These are phyloP conservation scores for Candida manassasensis DNA, from an alignment of 805 yeast species.

Conservation along the genomic window DNA sequence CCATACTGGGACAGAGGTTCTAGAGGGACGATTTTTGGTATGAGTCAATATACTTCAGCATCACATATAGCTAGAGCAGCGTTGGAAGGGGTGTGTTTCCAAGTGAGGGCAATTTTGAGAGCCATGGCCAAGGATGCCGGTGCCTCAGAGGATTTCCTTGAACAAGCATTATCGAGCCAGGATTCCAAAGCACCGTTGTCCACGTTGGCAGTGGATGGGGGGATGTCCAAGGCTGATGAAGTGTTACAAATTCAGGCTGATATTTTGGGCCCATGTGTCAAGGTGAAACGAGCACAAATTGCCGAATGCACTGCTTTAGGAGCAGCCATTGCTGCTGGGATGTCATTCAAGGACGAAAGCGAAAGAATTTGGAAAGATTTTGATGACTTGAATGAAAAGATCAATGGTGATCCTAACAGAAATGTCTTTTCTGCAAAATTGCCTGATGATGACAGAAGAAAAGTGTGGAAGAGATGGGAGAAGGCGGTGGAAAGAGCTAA, in stretches of 20 bases:
- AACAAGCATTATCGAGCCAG: slow-evolving; percentile 44
- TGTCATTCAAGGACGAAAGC: slow-evolving; percentile 43
- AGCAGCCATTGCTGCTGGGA: slow-evolving; percentile 93
- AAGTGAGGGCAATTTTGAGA: slow-evolving; percentile 82
- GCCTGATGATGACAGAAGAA: slow-evolving; percentile 54
- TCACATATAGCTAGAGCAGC: slow-evolving; percentile 93
- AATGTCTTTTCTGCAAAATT: slow-evolving; percentile 39
- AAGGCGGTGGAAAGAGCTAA: slow-evolving; percentile 74
- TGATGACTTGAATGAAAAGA: slow-evolving; percentile 53
- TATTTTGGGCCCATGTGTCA: slow-evolving; percentile 80
- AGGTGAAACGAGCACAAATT: slow-evolving; percentile 74
- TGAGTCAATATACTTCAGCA: slow-evolving; percentile 88
- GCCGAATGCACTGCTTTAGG: slow-evolving; percentile 94
- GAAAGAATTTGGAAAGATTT: slow-evolving; percentile 72
- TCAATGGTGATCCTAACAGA: slow-evolving; percentile 28
- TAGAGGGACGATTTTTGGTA: slow-evolving; percentile 87
- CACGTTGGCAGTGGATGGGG: slow-evolving; percentile 82
- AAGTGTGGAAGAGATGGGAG: slow-evolving; percentile 75
- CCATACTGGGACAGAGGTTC: slow-evolving; percentile 96
- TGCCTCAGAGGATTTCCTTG: slow-evolving; percentile 53
- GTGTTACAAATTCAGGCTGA: slow-evolving; percentile 94
- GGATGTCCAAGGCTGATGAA: slow-evolving; percentile 86
- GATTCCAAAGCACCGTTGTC: slow-evolving; percentile 44
- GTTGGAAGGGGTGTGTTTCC: slow-evolving; percentile 91
- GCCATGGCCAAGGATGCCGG: slow-evolving; percentile 89